Conservation (phyloP, 2,329 filamentous ascomycete genomes). For the Calonectria pauciramosa region DNA sequence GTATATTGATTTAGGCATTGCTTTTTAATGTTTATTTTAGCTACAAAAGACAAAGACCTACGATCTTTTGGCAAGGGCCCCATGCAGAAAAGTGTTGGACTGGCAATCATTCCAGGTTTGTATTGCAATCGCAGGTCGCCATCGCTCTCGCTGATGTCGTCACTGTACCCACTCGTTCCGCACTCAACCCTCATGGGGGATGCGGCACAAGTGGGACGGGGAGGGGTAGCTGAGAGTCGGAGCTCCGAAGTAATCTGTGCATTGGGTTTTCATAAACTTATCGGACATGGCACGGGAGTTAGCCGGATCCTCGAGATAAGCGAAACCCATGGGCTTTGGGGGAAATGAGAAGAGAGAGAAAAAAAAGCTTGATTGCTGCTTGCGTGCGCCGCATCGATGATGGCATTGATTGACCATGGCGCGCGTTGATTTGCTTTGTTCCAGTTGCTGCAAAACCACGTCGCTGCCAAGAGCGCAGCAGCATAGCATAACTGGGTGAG, state of each 20-base stretch:
- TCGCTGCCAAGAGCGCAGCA: neutral
- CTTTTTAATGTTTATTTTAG: no score
- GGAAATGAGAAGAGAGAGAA: neutral
- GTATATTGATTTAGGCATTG: no score
- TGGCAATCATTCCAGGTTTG: no score
- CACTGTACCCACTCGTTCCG: constrained; percentile 1
- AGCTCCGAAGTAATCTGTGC: constrained; percentile 17
- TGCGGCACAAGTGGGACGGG: constrained; percentile 21
- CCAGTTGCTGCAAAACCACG: neutral
- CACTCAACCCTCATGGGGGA: constrained; percentile 1
- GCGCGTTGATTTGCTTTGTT: neutral
- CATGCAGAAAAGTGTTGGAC: no score
- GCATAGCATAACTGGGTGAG: neutral
- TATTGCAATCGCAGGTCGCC: neutral
- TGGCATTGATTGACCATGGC: neutral
- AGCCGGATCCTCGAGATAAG: constrained; percentile 17
- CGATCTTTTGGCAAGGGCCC: no score
- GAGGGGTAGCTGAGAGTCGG: constrained; percentile 2
- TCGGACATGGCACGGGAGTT: constrained; percentile 9
- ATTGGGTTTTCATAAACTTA: neutral
- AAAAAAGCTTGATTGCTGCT: neutral
- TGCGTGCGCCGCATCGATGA: neutral
- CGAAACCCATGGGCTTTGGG: neutral
- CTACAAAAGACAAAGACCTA: no score
- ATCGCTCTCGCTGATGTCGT: constrained; percentile 23